Percentiles rank a stretch among this genome's conserved stretches.
phyloP scores from a whole-genome alignment of 2,329 filamentous ascomycete genomes.

The Akanthomyces lecanii region DNA sequence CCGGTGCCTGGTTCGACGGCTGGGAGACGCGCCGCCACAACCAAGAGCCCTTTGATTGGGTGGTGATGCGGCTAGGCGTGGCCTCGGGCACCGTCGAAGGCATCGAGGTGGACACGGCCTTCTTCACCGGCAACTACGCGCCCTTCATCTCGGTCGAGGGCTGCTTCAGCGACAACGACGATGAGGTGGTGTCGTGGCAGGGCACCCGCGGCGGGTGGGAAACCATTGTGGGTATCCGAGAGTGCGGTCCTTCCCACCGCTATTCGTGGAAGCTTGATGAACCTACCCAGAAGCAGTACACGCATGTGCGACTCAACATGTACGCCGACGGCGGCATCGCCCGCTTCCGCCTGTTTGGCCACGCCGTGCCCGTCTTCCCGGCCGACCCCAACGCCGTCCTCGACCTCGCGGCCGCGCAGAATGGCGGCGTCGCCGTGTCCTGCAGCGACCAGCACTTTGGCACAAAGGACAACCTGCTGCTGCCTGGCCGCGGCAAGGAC shows the following conservation, averaged over 20 bases:
- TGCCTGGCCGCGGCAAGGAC: constrained; percentile 73
- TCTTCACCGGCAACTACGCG: constrained; percentile 79
- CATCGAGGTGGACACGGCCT: constrained; percentile 75
- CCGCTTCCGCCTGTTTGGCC: constrained; percentile 71
- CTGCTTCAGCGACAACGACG: constrained; percentile 61
- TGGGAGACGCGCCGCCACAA: constrained; percentile 69
- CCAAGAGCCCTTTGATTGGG: constrained; percentile 60
- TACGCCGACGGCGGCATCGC: constrained; percentile 83
- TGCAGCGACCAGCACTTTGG: constrained; percentile 85
- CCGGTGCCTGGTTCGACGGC: constrained; percentile 67
- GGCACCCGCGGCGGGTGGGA: constrained; percentile 63
- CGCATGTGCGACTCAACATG: constrained; percentile 78
- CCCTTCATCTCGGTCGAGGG: constrained; percentile 76
- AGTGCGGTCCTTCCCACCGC: constrained; percentile 69
- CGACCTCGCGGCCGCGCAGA: constrained; percentile 73
- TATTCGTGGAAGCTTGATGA: constrained; percentile 66
- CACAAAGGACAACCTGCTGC: constrained; percentile 73
- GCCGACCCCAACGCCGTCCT: constrained; percentile 60
- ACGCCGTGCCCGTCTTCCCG: constrained; percentile 72
- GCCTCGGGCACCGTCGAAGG: constrained; percentile 69
- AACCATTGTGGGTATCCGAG: constrained; percentile 62
- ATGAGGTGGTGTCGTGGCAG: constrained; percentile 60
- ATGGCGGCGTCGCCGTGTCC: constrained; percentile 69
- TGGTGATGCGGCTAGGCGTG: constrained; percentile 61
- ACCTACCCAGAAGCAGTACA: constrained; percentile 63